These are phyloP conservation scores for Suhomyces bokatorum DNA, from an alignment of 1,139 yeast genomes.

Conservation along the genomic window DNA sequence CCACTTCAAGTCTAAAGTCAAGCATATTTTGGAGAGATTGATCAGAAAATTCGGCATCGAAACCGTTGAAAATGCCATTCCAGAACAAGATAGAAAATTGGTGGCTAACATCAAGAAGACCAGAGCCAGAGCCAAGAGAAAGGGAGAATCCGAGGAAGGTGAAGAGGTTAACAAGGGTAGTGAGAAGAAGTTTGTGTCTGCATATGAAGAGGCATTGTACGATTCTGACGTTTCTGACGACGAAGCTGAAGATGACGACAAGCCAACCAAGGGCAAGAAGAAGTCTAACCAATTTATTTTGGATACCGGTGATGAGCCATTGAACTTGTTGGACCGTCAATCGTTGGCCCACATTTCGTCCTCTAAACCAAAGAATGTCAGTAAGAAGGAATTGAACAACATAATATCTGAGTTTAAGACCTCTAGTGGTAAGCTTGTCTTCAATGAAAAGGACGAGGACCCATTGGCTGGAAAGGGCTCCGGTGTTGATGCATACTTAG, in stretches of 20 bases:
- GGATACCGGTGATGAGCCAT: conserved; percentile 78
- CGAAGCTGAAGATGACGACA: conserved; percentile 35
- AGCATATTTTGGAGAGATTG: conserved; percentile 88
- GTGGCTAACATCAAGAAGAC: conserved; percentile 82
- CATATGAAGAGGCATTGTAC: conserved; percentile 77
- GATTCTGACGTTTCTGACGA: conserved; percentile 58
- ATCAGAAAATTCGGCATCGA: conserved; percentile 89
- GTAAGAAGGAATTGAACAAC: conserved; percentile 43
- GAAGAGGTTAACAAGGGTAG: conserved; percentile 37
- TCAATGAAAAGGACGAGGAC: conserved; percentile 50
- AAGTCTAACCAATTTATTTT: conserved; percentile 65
- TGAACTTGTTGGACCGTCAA: conserved; percentile 83
- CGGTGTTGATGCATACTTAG: conserved; percentile 88
- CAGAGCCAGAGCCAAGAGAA: conserved; percentile 80
- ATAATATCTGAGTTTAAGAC: conserved; percentile 54
- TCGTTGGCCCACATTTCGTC: conserved; percentile 87
- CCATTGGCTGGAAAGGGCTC: conserved; percentile 48
- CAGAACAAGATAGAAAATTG: conserved; percentile 82
- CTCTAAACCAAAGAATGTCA: conserved; percentile 66
- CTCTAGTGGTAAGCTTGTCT: conserved; percentile 52
- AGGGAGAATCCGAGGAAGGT: conserved; percentile 44
- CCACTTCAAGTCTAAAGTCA: conserved; percentile 88
- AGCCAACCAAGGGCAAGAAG: conserved; percentile 25
- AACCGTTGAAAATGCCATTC: conserved; percentile 74
- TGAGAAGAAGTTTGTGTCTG: conserved; percentile 65